Conservation (phyloP, 805 yeast genomes). For the Cyberlindnera maclurae region DNA sequence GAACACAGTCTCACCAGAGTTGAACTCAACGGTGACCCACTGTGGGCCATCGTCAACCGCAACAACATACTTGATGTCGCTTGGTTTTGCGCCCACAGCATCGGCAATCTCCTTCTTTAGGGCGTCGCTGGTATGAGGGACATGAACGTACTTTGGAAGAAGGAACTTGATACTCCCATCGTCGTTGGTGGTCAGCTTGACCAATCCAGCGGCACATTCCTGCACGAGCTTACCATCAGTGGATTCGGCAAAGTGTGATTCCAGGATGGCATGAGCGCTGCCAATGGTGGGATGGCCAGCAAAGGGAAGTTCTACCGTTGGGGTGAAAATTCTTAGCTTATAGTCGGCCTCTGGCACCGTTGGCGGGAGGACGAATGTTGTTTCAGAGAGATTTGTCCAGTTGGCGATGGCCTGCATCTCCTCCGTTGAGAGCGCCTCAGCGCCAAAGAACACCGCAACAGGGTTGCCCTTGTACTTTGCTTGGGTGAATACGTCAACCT, state of each 20-base stretch:
- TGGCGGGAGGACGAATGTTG: constrained; percentile 43
- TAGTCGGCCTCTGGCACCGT: constrained; percentile 36
- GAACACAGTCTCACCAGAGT: constrained; percentile 27
- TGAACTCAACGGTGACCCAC: constrained; percentile 36
- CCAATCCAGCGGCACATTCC: constrained; percentile 40
- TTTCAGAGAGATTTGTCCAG: constrained; percentile 59
- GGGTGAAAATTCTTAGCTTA: constrained; percentile 42
- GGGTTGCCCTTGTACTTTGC: constrained; percentile 37
- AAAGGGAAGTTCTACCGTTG: constrained; percentile 43
- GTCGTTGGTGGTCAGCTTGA: constrained; percentile 26
- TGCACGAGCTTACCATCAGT: constrained; percentile 28
- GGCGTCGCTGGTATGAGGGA: constrained; percentile 6
- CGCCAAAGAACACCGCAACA: constrained; percentile 42
- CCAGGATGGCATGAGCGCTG: constrained; percentile 38
- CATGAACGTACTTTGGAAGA: constrained; percentile 10
- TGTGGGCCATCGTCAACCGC: constrained; percentile 38
- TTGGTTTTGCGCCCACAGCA: constrained; percentile 7
- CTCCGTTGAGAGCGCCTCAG: constrained; percentile 29
- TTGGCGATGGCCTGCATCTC: constrained; percentile 41
- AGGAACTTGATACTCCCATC: constrained; percentile 25
- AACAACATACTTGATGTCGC: constrained; percentile 19
- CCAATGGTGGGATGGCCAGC: constrained; percentile 65
- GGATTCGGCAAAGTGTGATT: constrained; percentile 28
- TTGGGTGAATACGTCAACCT: constrained; percentile 30
- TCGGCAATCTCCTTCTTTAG: constrained; percentile 11